Base-by-base conservation (phyloP, 176 grass and related monocot species). In the Rhynchospora tenuis region DNA sequence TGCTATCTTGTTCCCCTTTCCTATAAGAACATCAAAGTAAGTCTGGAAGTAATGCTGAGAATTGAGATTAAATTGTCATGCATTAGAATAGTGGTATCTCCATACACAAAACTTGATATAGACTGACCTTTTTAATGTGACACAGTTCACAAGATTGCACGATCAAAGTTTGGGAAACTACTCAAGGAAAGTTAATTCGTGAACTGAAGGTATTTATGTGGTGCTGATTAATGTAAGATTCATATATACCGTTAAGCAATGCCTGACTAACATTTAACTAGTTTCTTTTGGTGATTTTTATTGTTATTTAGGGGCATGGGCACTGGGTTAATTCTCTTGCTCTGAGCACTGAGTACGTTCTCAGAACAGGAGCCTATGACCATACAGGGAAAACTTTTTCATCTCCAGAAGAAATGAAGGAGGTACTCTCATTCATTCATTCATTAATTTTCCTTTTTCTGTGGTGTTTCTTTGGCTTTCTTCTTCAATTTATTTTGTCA, bases 291-390 rank as follows among this genome's bases (percentile, higher is more conserved):
- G 24, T 55, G 24, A 7, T 55, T 54, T 55, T 24, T 76, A 54
- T 76, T 52, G 72, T 26, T 93, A 47, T 58, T 74, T 79, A 97
- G 92, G 95, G 95, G 27, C 95, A 98, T 72, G 95, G 95, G 10
- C 95, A 98, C 86, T 98, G 95, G 95, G 91, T 98, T 75, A 98
- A 98, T 94, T 93, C 95, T 0, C 86, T 98, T 66, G 95, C 95
- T 46, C 88, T 98, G 86, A 98, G 93, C 86, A 95, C 95, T 16
- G 95, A 98, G 85, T 98, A 95, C 88, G 91, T 95, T 88, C 91
- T 98, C n/a, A 87, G 95, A n/a, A 95, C 92, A 50, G 95, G 95
- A 67, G 91, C 92, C 55, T 98, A 85, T 78, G 95, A 98, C 78
- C 95, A 98, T 86, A 95, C 95, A 38, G 59, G 89, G 42, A 98